phyloP scores from a whole-genome alignment of 305 asterid species.

The Fraxinus greggii region DNA sequence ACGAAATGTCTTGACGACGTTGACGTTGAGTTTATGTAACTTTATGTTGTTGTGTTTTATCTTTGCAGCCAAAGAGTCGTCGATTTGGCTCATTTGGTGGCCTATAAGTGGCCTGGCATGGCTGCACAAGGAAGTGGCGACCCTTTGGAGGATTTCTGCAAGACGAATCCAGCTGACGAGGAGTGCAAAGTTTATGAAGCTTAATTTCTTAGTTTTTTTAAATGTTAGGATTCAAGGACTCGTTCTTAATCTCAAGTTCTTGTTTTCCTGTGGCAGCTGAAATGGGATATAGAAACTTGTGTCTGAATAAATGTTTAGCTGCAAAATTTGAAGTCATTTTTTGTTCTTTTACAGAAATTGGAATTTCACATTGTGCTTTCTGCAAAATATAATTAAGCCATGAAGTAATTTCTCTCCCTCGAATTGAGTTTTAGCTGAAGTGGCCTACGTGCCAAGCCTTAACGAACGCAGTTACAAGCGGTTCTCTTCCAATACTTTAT shows the following conservation, averaged over 20 bases:
- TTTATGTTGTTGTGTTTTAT: neutral
- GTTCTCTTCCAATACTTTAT: too few relatives aligned
- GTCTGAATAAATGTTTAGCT: neutral
- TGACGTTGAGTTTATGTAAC: neutral
- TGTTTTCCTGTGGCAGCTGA: neutral
- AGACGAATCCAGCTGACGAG: slow-evolving; percentile 61
- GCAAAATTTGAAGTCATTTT: neutral
- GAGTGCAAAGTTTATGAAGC: slow-evolving; percentile 85
- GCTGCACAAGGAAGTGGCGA: slow-evolving; percentile 56
- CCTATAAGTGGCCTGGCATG: slow-evolving; percentile 74
- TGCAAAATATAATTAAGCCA: neutral
- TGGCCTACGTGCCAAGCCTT: too few relatives aligned
- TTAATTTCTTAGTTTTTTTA: slow-evolving; percentile 14
- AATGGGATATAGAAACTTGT: neutral
- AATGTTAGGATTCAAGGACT: slow-evolving; percentile 18
- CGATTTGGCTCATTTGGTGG: slow-evolving; percentile 90
- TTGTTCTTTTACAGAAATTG: neutral
- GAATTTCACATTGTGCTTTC: neutral
- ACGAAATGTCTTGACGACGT: neutral
- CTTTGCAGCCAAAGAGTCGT: slow-evolving; percentile 83
- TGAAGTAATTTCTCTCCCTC: neutral
- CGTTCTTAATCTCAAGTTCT: slow-evolving; percentile 1
- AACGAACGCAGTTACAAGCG: neutral
- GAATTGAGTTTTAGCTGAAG: too few relatives aligned
- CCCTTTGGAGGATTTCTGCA: slow-evolving; percentile 77